A percentile compares a stretch with the other conserved stretches of the same genome.
Conservation (phyloP, 2,329 filamentous ascomycete species). For the Emydomyces testavorans region DNA sequence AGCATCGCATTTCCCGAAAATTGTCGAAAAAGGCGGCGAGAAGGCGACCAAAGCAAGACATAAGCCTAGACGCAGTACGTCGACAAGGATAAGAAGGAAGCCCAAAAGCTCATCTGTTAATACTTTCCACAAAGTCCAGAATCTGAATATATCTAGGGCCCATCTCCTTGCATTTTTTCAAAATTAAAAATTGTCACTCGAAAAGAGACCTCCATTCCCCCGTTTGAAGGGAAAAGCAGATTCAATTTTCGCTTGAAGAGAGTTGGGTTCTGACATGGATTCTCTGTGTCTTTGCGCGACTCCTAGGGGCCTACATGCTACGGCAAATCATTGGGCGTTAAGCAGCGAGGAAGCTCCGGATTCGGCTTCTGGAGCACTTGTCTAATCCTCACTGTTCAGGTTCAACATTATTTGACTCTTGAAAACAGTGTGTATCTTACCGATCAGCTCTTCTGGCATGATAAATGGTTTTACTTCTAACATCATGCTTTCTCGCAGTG, state of each 20-base stretch:
- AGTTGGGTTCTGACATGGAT: neutral
- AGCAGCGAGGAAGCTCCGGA: neutral
- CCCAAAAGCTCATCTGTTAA: neutral
- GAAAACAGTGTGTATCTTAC: neutral
- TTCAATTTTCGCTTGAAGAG: neutral
- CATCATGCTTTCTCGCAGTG: neutral
- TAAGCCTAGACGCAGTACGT: neutral
- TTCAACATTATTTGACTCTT: neutral
- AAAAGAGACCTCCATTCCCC: neutral
- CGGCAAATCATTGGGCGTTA: neutral
- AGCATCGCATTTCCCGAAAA: neutral
- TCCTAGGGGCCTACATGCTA: neutral
- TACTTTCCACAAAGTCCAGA: neutral
- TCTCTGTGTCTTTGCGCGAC: neutral
- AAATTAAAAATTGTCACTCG: neutral
- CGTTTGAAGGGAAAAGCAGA: neutral
- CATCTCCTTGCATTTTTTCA: neutral
- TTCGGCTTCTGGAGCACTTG: neutral
- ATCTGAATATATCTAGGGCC: neutral
- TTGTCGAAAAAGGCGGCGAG: constrained; percentile 9
- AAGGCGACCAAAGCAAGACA: constrained; percentile 7
- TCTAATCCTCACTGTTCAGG: neutral
- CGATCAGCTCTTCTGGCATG: neutral
- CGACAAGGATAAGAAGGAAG: neutral
- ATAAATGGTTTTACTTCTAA: neutral